Evolutionary conservation across 129 eudicot species (phyloP).

Genomic region (Cynara cardunculus): DNA sequence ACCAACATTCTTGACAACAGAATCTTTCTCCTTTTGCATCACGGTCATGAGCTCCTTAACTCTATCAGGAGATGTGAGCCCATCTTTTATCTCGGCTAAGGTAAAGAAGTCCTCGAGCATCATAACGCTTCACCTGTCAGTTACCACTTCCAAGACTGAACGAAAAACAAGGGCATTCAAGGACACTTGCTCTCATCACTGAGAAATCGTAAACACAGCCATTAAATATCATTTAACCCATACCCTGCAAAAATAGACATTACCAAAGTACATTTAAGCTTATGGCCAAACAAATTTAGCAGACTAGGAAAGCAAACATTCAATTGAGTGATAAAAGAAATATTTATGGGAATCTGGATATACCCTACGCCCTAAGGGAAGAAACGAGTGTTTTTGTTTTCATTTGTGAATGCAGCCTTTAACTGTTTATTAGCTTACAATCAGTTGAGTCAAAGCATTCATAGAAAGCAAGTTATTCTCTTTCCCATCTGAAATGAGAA

Average conservation of each 20-base stretch:
- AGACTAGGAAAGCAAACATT: neutral
- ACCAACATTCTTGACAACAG: slow-evolving; percentile 28
- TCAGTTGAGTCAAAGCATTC: no score
- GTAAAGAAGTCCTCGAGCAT: slow-evolving; percentile 60
- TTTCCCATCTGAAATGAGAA: no score
- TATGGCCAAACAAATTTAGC: neutral
- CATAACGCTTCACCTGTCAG: slow-evolving; percentile 26
- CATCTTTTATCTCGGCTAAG: slow-evolving; percentile 53
- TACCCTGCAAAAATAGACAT: slow-evolving; percentile 8
- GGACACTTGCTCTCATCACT: neutral
- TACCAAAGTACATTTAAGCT: neutral
- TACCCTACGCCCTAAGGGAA: no score
- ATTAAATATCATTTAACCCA: neutral
- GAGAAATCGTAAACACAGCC: neutral
- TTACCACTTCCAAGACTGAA: slow-evolving; percentile 20
- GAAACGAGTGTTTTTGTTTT: no score
- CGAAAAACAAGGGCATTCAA: neutral
- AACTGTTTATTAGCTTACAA: no score
- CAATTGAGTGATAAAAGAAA: no score
- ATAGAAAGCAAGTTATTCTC: no score
- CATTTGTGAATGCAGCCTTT: no score
- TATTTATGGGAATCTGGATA: neutral
- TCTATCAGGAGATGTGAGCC: slow-evolving; percentile 48
- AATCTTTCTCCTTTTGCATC: slow-evolving; percentile 34
- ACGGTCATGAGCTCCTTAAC: slow-evolving; percentile 43